These are phyloP conservation scores for Mycena sp. DNA, from an alignment of 1,284 basidiomycete species.

Conservation along the genomic window DNA sequence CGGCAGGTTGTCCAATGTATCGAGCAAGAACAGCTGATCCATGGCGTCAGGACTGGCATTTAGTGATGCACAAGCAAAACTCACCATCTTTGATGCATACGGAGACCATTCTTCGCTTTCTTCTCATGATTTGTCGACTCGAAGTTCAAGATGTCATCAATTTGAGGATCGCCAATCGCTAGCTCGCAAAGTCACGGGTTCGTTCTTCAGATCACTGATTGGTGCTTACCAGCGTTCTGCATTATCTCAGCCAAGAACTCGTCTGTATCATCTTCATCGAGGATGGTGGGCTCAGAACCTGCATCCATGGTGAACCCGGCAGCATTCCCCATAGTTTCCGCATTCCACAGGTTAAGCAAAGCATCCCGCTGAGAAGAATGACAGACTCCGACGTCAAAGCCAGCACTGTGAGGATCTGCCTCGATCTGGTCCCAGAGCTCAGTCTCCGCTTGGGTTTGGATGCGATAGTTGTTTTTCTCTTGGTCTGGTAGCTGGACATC, in stretches of 20 bases:
- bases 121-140: too few species aligned
- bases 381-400: not conserved
- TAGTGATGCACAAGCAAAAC: too few species aligned
- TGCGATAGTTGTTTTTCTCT: not conserved
- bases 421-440: not conserved
- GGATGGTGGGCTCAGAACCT: too few species aligned
- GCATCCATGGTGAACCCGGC: not conserved
- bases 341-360: slow-evolving; percentile 2
- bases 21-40: slow-evolving; percentile 20
- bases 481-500: not conserved
- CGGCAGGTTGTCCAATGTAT: slow-evolving; percentile 16
- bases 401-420: not conserved
- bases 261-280: slow-evolving; percentile 4
- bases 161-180: not conserved
- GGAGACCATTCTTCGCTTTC: not conserved
- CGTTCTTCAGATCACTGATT: not conserved
- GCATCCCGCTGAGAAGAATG: not conserved
- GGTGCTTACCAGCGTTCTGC: slow-evolving; percentile 1
- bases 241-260: slow-evolving; percentile 9
- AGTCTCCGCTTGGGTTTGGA: not conserved
- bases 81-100: slow-evolving; percentile 4
- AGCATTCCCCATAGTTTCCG: not conserved
- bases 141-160: slow-evolving; percentile 1
- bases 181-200: not conserved
- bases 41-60: too few species aligned